These are phyloP conservation scores for Lasiosphaeria miniovina DNA, from an alignment of 495 filamentous ascomycete species.

Conservation along the genomic window DNA sequence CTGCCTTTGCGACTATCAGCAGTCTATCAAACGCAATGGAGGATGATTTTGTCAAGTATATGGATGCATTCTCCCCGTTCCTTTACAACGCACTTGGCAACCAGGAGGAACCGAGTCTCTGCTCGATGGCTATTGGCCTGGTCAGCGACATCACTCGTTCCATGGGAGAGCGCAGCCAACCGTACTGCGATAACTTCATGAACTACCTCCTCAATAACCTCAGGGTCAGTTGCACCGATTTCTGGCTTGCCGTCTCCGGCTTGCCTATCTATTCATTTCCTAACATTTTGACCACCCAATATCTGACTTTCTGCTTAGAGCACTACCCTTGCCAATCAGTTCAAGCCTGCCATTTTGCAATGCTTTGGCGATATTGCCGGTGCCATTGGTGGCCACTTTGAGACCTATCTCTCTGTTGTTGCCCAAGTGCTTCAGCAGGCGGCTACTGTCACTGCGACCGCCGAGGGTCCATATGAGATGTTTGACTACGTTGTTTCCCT, in stretches of 20 bases:
- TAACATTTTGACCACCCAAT: slow-evolving; percentile 6
- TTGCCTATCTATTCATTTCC: background rate
- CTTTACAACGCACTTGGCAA: slow-evolving; percentile 90
- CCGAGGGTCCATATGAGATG: slow-evolving; percentile 81
- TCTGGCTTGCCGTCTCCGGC: background rate
- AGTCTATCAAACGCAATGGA: slow-evolving; percentile 83
- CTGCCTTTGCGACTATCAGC: slow-evolving; percentile 85
- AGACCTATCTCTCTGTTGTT: slow-evolving; percentile 87
- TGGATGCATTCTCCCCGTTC: slow-evolving; percentile 89
- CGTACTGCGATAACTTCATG: slow-evolving; percentile 96
- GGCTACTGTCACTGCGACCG: slow-evolving; percentile 67
- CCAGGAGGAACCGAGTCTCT: slow-evolving; percentile 89
- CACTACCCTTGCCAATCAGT: slow-evolving; percentile 80
- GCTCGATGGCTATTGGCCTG: slow-evolving; percentile 94
- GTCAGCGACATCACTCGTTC: slow-evolving; percentile 94
- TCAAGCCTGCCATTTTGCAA: slow-evolving; percentile 96
- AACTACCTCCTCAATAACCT: slow-evolving; percentile 90
- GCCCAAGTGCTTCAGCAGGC: slow-evolving; percentile 93
- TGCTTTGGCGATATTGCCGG: slow-evolving; percentile 98
- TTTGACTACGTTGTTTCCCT: slow-evolving; percentile 92
- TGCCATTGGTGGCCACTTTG: slow-evolving; percentile 88
- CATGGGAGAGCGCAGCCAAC: slow-evolving; percentile 82
- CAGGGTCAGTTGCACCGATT: slow-evolving; percentile 54
- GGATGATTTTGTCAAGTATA: slow-evolving; percentile 90
- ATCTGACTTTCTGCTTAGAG: slow-evolving; percentile 47